Evolutionary conservation across 495 filamentous ascomycete species (phyloP).

Genomic region (Sphaerosporella brunnea): DNA sequence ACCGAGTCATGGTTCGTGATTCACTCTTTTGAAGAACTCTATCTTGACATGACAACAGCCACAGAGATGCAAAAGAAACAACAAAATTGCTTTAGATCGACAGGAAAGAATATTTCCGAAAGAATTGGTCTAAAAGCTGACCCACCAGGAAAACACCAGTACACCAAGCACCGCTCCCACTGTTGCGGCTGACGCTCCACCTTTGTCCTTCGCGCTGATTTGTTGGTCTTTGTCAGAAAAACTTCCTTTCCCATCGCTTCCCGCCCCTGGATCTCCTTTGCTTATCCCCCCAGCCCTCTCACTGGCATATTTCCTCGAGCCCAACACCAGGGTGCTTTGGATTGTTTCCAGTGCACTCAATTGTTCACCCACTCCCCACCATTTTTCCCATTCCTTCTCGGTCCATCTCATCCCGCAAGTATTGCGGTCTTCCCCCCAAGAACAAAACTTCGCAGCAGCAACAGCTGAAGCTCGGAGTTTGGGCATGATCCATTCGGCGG

Average conservation of each 20-base stretch:
- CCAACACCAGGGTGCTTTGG: slow-evolving; percentile 39
- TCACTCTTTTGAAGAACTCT: too few species aligned
- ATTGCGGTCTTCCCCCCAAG: slow-evolving; percentile 37
- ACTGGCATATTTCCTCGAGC: slow-evolving; percentile 39
- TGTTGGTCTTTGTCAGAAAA: neutral
- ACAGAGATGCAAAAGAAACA: too few species aligned
- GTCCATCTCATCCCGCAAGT: slow-evolving; percentile 60
- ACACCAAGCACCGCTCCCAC: neutral
- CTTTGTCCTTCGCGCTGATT: neutral
- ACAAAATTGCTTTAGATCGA: too few species aligned
- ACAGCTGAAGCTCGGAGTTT: slow-evolving; percentile 43
- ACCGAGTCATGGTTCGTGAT: too few species aligned
- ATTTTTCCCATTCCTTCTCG: slow-evolving; percentile 40
- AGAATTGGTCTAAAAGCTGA: too few species aligned
- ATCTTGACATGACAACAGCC: too few species aligned
- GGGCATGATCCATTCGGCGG: slow-evolving; percentile 40
- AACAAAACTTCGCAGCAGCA: slow-evolving; percentile 50
- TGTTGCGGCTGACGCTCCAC: neutral
- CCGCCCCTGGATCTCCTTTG: slow-evolving; percentile 50
- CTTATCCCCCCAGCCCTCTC: slow-evolving; percentile 56
- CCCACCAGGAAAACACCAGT: neutral
- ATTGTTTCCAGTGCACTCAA: slow-evolving; percentile 53
- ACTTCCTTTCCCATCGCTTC: slow-evolving; percentile 23
- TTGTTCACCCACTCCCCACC: slow-evolving; percentile 47
- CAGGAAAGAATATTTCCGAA: too few species aligned